Conservation (phyloP, 2,329 filamentous ascomycete species). For the Cordyceps fumosorosea region DNA sequence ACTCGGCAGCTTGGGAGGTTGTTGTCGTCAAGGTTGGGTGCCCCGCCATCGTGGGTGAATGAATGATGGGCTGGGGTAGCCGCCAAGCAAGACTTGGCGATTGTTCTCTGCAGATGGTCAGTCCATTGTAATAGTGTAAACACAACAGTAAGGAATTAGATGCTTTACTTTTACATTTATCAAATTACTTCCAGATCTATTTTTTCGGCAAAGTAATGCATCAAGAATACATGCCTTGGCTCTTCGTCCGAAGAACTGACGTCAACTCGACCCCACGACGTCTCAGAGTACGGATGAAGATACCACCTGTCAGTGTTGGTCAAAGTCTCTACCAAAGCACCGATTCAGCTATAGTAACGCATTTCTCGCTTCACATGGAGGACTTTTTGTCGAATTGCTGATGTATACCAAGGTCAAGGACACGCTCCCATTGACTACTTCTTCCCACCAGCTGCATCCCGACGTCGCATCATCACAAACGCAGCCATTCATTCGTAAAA, state of each 20-base stretch:
- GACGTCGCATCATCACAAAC: background rate
- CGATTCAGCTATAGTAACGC: background rate
- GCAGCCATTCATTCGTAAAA: background rate
- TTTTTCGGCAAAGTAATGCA: too few relatives aligned
- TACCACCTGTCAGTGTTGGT: too few relatives aligned
- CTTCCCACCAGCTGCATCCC: background rate
- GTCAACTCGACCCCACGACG: background rate
- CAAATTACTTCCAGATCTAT: too few relatives aligned
- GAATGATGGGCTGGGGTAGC: too few relatives aligned
- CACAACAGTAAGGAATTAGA: too few relatives aligned
- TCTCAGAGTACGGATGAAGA: too few relatives aligned
- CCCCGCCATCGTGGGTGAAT: background rate
- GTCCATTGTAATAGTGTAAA: too few relatives aligned
- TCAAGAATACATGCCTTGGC: too few relatives aligned
- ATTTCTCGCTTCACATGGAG: background rate
- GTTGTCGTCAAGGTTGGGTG: background rate
- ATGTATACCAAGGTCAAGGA: background rate
- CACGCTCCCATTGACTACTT: background rate
- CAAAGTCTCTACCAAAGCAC: background rate
- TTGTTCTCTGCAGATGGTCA: background rate
- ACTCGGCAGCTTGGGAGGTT: background rate
- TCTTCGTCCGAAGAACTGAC: background rate
- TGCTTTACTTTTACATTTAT: too few relatives aligned
- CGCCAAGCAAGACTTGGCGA: background rate
- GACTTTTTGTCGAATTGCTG: background rate